These are phyloP conservation scores for Erodium moschatum DNA, from an alignment of 441 rosid genomes.

Conservation along the genomic window DNA sequence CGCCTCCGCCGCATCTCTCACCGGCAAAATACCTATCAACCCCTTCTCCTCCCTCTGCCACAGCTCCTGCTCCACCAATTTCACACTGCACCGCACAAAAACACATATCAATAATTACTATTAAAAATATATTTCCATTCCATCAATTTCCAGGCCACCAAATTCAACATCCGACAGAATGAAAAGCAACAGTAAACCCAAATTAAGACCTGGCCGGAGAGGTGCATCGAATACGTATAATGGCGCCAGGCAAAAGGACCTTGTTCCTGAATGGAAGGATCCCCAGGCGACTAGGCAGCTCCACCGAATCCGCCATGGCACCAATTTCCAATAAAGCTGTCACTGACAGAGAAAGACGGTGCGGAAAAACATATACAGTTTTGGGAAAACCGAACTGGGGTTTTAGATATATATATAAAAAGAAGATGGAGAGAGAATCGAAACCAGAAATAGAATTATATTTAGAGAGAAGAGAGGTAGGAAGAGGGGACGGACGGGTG, in stretches of 20 bases:
- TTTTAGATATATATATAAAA: not conserved
- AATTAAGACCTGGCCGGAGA: constrained; percentile 69
- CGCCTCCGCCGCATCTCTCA: constrained; percentile 65
- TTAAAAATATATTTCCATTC: not conserved
- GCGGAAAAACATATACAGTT: too few relatives aligned
- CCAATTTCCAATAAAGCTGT: constrained; percentile 5
- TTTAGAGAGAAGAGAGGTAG: not conserved
- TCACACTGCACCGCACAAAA: constrained; percentile 44
- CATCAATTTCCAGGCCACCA: not conserved
- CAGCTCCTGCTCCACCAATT: constrained; percentile 94
- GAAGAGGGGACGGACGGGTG: not conserved
- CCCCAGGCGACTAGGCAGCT: constrained; percentile 80
- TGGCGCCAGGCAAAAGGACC: constrained; percentile 93
- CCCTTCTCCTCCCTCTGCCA: constrained; percentile 99
- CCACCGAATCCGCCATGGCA: constrained; percentile 80
- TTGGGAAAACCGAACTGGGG: not conserved
- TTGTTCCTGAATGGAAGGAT: constrained; percentile 95
- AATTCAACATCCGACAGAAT: not conserved
- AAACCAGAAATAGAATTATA: not conserved
- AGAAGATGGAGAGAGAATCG: not conserved
- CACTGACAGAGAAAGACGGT: not conserved
- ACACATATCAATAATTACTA: not conserved
- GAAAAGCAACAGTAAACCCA: too few relatives aligned
- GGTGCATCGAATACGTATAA: constrained; percentile 94
- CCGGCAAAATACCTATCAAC: constrained; percentile 83